phyloP scores from a whole-genome alignment of 768 basidiomycete species.

The Pleurotus tuoliensis region DNA sequence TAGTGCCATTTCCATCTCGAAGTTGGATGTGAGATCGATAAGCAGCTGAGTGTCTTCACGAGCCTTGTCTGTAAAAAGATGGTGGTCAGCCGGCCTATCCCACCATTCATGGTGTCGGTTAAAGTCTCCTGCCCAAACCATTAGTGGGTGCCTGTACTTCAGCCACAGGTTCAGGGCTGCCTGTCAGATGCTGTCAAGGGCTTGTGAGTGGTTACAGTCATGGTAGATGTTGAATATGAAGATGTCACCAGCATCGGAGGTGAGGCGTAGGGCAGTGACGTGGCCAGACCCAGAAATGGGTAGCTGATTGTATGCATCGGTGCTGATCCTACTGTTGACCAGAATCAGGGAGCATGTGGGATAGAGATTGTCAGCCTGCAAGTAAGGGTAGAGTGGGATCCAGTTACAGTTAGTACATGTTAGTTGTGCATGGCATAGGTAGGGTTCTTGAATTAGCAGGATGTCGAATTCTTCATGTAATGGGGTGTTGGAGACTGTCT shows the following conservation, averaged over 20 bases:
- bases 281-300: constrained; percentile 15
- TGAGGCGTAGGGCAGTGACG: constrained; percentile 21
- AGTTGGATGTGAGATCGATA: background rate
- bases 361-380: background rate
- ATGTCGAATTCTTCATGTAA: constrained; percentile 16
- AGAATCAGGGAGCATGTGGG: constrained; percentile 15
- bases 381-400: background rate
- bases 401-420: no score
- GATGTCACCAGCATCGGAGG: constrained; percentile 9
- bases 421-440: constrained; percentile 13
- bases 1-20: background rate
- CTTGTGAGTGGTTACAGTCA: background rate
- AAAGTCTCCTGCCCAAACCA: constrained; percentile 36
- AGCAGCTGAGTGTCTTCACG: background rate
- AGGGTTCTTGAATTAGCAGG: constrained; percentile 26
- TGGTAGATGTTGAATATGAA: background rate
- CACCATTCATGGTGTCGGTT: constrained; percentile 38
- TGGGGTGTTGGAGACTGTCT: constrained; percentile 1
- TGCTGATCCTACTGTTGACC: constrained; percentile 14
- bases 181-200: constrained; percentile 7
- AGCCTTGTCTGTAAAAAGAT: constrained; percentile 28
- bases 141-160: background rate
- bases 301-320: constrained; percentile 16
- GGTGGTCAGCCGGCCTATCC: constrained; percentile 26
- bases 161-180: background rate